These are phyloP conservation scores for Asterochloris sp. DNA, from an alignment of 139 green algal species.

Conservation along the genomic window DNA sequence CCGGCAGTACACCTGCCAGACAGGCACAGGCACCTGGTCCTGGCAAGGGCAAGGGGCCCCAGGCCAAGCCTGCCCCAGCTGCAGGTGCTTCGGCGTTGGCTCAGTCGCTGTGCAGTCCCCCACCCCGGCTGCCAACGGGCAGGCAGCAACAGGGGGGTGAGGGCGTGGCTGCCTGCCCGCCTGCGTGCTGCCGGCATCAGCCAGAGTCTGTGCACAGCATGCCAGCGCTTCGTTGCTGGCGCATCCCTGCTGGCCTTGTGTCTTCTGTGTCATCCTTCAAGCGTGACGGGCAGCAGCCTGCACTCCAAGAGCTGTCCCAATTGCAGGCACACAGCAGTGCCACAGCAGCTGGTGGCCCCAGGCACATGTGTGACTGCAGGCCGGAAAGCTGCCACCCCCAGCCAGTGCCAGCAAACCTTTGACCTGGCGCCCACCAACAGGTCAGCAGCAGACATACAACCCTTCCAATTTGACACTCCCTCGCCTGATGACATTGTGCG, in stretches of 20 bases:
- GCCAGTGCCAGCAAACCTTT: background rate
- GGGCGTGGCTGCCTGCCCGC: background rate
- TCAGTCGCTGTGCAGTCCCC: slow-evolving; percentile 49
- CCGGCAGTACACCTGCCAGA: too few relatives aligned
- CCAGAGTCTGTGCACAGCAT: background rate
- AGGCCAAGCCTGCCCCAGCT: slow-evolving; percentile 17
- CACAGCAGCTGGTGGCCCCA: too few relatives aligned
- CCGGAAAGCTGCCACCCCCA: background rate
- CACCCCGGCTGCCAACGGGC: slow-evolving; percentile 41
- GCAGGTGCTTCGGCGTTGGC: slow-evolving; percentile 76
- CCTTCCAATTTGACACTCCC: slow-evolving; percentile 60
- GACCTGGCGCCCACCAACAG: background rate
- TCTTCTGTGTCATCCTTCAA: too few relatives aligned
- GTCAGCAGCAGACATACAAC: background rate
- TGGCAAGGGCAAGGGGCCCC: background rate
- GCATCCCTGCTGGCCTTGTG: background rate
- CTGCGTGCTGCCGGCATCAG: too few relatives aligned
- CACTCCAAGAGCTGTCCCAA: too few relatives aligned
- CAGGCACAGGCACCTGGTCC: background rate
- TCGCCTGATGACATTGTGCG: slow-evolving; percentile 65
- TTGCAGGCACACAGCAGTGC: too few relatives aligned
- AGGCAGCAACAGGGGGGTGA: slow-evolving; percentile 58
- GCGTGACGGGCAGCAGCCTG: too few relatives aligned
- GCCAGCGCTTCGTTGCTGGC: background rate
- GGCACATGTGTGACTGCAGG: too few relatives aligned